These are phyloP conservation scores for Backusella psychrophila DNA, from an alignment of 192 early-diverging fungal genomes.

Conservation along the genomic window DNA sequence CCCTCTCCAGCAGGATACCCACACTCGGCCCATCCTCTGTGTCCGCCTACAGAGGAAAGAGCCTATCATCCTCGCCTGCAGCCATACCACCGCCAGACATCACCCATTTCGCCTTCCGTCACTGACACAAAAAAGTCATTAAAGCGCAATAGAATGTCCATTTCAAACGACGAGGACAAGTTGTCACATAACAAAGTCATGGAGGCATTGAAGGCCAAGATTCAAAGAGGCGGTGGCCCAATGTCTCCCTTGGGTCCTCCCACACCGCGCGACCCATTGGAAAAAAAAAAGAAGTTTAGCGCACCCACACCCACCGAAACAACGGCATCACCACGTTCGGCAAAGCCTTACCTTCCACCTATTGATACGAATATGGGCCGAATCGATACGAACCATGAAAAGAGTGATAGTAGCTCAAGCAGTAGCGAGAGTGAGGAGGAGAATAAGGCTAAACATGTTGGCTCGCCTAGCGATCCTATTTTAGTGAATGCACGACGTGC, in stretches of 20 bases:
- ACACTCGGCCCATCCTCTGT: constrained; percentile 21
- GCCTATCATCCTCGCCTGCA: neutral
- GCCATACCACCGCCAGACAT: neutral
- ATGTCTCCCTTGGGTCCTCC: constrained; percentile 1
- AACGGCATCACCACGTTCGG: constrained; percentile 13
- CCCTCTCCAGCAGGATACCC: constrained; percentile 11
- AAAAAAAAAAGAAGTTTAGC: neutral
- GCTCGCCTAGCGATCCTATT: constrained; percentile 7
- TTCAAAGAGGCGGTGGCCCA: constrained; percentile 14
- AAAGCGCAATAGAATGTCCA: constrained; percentile 7
- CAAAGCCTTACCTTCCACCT: constrained; percentile 23
- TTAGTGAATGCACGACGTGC: constrained; percentile 9
- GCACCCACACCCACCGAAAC: neutral
- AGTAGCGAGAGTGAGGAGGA: neutral
- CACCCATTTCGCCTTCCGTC: neutral
- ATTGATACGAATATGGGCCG: constrained; percentile 24
- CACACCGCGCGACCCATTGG: neutral
- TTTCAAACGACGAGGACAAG: constrained; percentile 9
- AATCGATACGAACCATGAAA: neutral
- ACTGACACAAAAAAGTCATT: neutral
- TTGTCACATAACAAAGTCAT: constrained; percentile 27
- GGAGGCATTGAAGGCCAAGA: constrained; percentile 31
- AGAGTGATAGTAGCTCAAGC: neutral
- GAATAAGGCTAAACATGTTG: neutral
- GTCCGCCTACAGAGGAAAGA: neutral